These are phyloP conservation scores for Euphrasia confusa DNA, from an alignment of 257 asterid genomes.

Conservation along the genomic window DNA sequence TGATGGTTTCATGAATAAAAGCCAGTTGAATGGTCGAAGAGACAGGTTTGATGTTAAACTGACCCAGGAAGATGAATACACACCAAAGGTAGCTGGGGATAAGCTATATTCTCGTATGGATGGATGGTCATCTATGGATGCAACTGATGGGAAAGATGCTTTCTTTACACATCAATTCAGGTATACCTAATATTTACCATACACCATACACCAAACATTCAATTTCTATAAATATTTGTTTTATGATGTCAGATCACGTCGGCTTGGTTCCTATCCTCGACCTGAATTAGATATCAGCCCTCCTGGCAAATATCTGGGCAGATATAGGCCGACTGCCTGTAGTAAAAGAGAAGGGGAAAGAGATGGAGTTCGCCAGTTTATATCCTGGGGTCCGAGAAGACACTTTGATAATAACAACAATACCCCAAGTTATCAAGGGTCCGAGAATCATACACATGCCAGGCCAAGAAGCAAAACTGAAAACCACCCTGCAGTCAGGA, in stretches of 20 bases:
- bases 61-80: constrained; percentile 33
- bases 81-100: constrained; percentile 34
- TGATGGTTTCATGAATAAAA: constrained; percentile 29
- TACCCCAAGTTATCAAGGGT: constrained; percentile 37
- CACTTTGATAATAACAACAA: constrained; percentile 20
- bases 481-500: constrained; percentile 17
- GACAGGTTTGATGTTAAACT: constrained; percentile 32
- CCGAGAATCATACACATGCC: constrained; percentile 36
- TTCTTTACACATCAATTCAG: constrained; percentile 40
- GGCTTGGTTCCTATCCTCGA: constrained; percentile 36
- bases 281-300: constrained; percentile 42
- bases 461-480: constrained; percentile 42
- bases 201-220: not conserved
- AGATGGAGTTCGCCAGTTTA: constrained; percentile 23
- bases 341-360: constrained; percentile 27
- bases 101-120: constrained; percentile 50
- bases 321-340: constrained; percentile 39
- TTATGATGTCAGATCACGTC: constrained; percentile 37
- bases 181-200: constrained; percentile 25
- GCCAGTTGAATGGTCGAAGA: constrained; percentile 30
- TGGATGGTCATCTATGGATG: constrained; percentile 39
- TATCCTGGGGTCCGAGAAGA: constrained; percentile 45
- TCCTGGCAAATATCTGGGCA: constrained; percentile 38
- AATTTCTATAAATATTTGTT: constrained; percentile 4
- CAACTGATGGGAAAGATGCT: constrained; percentile 32